Conservation (phyloP, 257 asterid genomes). For the Ocimum tenuiflorum region DNA sequence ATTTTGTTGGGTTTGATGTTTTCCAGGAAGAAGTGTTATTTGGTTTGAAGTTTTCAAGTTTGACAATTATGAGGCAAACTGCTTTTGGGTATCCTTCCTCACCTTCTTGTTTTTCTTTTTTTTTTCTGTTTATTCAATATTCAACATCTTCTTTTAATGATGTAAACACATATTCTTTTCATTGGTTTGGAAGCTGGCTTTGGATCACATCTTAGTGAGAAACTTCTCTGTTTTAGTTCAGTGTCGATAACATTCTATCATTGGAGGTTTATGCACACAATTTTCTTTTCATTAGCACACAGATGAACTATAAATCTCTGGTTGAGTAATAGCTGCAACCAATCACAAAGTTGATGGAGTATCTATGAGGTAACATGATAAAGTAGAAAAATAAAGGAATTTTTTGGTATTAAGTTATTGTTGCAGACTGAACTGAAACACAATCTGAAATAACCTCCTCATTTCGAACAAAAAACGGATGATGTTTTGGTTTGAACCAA, state of each 20-base stretch:
- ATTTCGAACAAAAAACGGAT: not conserved
- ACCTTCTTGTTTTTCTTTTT: constrained; percentile 8
- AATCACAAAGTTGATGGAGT: not conserved
- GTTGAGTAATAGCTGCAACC: not conserved
- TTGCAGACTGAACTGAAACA: not conserved
- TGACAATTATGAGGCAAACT: constrained; percentile 71
- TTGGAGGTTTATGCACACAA: constrained; percentile 10
- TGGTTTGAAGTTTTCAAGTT: constrained; percentile 84
- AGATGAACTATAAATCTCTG: not conserved
- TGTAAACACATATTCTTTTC: not conserved
- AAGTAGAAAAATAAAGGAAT: not conserved
- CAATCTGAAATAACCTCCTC: not conserved
- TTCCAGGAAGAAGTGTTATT: constrained; percentile 56
- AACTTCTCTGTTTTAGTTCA: not conserved
- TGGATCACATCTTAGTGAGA: not conserved
- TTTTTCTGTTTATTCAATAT: not conserved
- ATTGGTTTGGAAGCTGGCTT: constrained; percentile 4
- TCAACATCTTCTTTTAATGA: not conserved
- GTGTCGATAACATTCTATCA: not conserved
- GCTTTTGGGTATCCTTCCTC: constrained; percentile 51
- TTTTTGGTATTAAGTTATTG: no score
- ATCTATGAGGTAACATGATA: not conserved
- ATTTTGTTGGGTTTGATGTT: constrained; percentile 17
- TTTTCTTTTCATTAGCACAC: not conserved
- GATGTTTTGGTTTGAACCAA: not conserved